phyloP scores from a whole-genome alignment of 257 asterid genomes.

The Cinchona pubescens region DNA sequence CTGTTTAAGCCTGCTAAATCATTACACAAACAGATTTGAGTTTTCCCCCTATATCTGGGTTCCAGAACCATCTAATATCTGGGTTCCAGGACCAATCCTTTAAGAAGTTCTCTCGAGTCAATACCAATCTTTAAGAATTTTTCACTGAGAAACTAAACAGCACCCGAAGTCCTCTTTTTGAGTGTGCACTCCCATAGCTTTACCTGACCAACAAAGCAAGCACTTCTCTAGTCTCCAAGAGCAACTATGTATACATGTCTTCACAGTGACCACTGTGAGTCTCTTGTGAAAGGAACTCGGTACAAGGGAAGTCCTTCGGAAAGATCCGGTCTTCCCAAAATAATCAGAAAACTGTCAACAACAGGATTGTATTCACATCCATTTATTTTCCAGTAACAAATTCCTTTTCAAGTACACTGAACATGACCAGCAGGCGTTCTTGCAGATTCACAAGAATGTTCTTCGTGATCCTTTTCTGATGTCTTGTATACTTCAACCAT shows the following conservation, averaged over 20 bases:
- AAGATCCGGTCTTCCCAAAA: neutral
- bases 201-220: neutral
- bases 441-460: conserved; percentile 67
- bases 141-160: neutral
- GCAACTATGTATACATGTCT: neutral
- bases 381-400: conserved; percentile 50
- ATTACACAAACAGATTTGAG: no score
- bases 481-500: conserved; percentile 73
- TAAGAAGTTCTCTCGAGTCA: neutral
- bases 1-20: no score
- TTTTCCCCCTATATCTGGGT: no score
- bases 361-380: neutral
- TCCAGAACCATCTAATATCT: neutral
- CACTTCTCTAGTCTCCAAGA: neutral
- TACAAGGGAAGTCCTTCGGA: neutral
- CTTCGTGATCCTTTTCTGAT: conserved; percentile 77
- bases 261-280: neutral
- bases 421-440: conserved; percentile 76
- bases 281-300: neutral
- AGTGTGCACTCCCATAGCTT: neutral
- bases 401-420: conserved; percentile 81
- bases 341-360: neutral
- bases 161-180: neutral
- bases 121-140: no score
- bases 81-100: neutral